Evolutionary conservation across 805 yeast species (phyloP), one percentile per base, ranked within the genome.

Genomic region (Yarrowia osloensis): DNA sequence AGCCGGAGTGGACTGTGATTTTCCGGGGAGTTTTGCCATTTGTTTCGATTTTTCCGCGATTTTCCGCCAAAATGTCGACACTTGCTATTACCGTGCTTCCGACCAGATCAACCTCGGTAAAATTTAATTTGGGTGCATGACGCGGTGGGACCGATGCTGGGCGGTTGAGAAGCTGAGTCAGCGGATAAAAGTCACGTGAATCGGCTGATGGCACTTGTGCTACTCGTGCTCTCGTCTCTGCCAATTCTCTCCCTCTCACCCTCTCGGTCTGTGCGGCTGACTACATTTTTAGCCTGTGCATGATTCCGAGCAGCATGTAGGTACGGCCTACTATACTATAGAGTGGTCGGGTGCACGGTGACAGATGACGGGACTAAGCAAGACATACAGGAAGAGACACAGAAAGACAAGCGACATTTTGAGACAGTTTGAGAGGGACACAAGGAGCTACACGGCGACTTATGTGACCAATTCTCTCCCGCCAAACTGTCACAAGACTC

Each of bases 91-190:
- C 35, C 52, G 33, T 44, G 52, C 21, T 47, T 47, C 33, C 21
- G 33, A 24, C 31, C 24, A 47, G 52, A 49, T 49, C 37, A 29
- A 49, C 54, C 54, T 49, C 54, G 54, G 54, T 29, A 49, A 49
- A 46, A 28, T 49, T 49, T 49, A 49, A 49, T 28, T 46, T 26
- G 33, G 7, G 13, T 3, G 47, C 11, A n/a, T n/a, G n/a, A n/a
- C n/a, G n/a, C n/a, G n/a, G n/a, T n/a, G n/a, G n/a, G n/a, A n/a
- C n/a, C n/a, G n/a, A n/a, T n/a, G n/a, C n/a, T n/a, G n/a, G n/a
- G n/a, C n/a, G n/a, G n/a, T n/a, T n/a, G n/a, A n/a, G n/a, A n/a
- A n/a, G 46, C 28, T 31, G 35, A 31, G 35, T 31, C 35, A 31
- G 35, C 35, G n/a, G n/a, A n/a, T n/a, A n/a, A n/a, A n/a, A n/a